phyloP scores from a whole-genome alignment of 805 yeast species.

The Starmerella vaccinii region DNA sequence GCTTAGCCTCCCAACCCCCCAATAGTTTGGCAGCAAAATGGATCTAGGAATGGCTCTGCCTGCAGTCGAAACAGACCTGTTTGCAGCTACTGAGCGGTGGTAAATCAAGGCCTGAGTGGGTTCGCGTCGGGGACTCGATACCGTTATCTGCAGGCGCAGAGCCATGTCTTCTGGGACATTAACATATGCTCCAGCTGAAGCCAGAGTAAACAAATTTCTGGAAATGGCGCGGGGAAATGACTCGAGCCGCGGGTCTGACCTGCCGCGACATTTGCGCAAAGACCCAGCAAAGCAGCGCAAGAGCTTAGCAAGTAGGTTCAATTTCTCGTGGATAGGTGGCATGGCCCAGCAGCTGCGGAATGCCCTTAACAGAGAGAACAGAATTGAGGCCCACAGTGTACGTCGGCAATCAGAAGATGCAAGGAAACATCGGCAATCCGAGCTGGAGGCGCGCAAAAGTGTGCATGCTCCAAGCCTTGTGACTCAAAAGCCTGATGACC shows the following conservation, averaged over 20 bases:
- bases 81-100: background rate
- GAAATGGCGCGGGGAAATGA: background rate
- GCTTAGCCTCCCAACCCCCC: background rate
- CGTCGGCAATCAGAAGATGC: constrained; percentile 13
- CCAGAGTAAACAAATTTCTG: background rate
- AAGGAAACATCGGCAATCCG: background rate
- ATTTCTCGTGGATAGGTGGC: constrained; percentile 16
- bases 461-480: constrained; percentile 4
- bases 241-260: background rate
- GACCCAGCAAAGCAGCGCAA: constrained; percentile 3
- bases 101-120: too few species aligned
- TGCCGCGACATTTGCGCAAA: constrained; percentile 8
- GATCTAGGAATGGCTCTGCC: background rate
- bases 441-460: background rate
- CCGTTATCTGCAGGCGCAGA: background rate
- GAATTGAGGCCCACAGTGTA: constrained; percentile 6
- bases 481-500: background rate
- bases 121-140: background rate
- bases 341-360: constrained; percentile 10
- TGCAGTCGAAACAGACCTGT: background rate
- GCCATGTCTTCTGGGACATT: too few species aligned
- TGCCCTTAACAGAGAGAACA: constrained; percentile 5
- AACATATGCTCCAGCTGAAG: too few species aligned
- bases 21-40: background rate
- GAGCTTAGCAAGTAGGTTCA: background rate